Conservation (phyloP, 2,329 filamentous ascomycete species). For the Penicillium sp. region DNA sequence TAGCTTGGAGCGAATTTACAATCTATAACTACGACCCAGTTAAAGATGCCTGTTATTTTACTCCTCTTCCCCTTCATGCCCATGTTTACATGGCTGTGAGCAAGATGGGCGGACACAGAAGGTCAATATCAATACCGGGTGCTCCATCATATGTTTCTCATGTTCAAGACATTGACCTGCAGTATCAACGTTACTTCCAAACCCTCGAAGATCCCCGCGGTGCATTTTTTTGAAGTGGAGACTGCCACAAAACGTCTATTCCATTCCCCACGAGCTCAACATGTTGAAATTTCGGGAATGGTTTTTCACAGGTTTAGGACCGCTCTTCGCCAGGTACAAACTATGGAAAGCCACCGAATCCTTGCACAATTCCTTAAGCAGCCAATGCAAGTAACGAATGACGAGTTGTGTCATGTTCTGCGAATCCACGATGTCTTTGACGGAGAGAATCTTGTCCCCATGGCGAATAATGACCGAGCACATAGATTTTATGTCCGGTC, state of each 20-base stretch:
- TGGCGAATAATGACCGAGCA: not conserved
- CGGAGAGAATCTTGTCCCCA: not conserved
- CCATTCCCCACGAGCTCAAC: not conserved
- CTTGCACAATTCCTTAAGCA: not conserved
- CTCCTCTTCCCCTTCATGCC: no score
- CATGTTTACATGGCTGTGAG: not conserved
- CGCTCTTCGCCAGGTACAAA: not conserved
- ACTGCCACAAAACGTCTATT: not conserved
- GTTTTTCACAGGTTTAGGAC: not conserved
- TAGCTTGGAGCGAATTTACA: not conserved
- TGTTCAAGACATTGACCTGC: not conserved
- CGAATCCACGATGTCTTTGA: not conserved
- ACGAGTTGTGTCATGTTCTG: not conserved
- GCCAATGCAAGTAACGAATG: not conserved
- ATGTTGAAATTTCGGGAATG: not conserved
- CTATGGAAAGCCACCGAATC: not conserved
- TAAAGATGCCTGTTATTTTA: no score
- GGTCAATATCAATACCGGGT: not conserved
- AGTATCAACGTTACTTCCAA: not conserved
- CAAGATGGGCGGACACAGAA: not conserved
- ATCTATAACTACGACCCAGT: no score
- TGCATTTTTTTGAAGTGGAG: not conserved
- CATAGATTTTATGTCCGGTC: constrained; percentile 7
- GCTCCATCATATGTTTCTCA: not conserved
- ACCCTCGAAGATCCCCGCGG: not conserved